These are phyloP conservation scores for Clathrus columnatus DNA, from an alignment of 768 basidiomycete genomes.

Conservation along the genomic window DNA sequence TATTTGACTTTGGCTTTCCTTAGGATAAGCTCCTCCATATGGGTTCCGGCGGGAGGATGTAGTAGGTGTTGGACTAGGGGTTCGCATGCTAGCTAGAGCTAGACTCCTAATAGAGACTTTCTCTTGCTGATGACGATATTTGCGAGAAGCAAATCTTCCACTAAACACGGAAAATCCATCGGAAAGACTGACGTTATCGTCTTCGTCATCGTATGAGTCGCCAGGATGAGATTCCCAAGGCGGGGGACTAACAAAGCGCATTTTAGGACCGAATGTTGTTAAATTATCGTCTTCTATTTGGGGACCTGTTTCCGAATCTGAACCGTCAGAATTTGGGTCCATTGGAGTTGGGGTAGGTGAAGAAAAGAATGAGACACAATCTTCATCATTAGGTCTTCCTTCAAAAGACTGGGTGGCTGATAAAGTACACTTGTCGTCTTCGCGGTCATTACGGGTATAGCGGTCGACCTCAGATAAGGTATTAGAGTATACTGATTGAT, in stretches of 20 bases:
- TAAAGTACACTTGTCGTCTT: conserved; percentile 14
- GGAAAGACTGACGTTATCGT: conserved; percentile 24
- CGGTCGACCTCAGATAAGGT: conserved; percentile 29
- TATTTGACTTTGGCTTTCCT: conserved; percentile 2
- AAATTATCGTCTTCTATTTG: conserved; percentile 34
- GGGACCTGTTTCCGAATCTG: background rate
- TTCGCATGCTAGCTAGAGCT: conserved; percentile 36
- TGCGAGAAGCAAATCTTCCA: conserved; percentile 22
- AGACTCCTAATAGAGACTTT: conserved; percentile 36
- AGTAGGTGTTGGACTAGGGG: conserved; percentile 30
- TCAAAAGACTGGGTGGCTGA: background rate
- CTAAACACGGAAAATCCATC: conserved; percentile 23
- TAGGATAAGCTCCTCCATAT: background rate
- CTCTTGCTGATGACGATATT: conserved; percentile 22
- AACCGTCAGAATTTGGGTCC: background rate
- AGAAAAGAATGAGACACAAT: conserved; percentile 14
- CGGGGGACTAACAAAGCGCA: conserved; percentile 72
- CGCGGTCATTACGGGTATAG: conserved; percentile 9
- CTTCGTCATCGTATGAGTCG: conserved; percentile 34
- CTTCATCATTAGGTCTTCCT: conserved; percentile 30
- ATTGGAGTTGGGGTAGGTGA: conserved; percentile 1
- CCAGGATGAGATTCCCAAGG: conserved; percentile 70
- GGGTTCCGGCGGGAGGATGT: conserved; percentile 47
- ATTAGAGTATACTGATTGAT: conserved; percentile 17
- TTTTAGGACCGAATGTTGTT: conserved; percentile 73